Evolutionary conservation across 2,329 filamentous ascomycete species (phyloP), one percentile per base, ranked within the genome.

Genomic region (Talaromyces albobiverticillius): DNA sequence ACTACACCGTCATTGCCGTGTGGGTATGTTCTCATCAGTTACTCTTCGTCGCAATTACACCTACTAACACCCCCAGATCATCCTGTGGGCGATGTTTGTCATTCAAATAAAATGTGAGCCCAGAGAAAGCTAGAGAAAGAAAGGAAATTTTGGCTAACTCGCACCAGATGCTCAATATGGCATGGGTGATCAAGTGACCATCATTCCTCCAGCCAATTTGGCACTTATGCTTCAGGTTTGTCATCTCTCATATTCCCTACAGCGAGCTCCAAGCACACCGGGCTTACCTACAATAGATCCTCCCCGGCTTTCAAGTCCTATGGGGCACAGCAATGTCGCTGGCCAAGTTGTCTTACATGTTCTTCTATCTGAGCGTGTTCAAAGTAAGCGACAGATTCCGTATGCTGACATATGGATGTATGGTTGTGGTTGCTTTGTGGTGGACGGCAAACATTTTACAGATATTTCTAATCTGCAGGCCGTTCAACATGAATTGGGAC

Each of bases 341-440:
- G 2, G 16, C 41, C 11, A 51, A 51, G 34, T 43, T 31, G 4
- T 51, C 49, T 18, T 43, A 43, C 18, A 51, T 51, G 49, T 42
- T 51, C 20, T 45, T 51, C 40, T 51, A 51, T 26, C 31, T 51
- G 8, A 29, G 49, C 26, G 29, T 51, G 1, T 51, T 51, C 40
- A 26, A 42, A n/a, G 26, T 38, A 16, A 45, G 25, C 20, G 7
- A 16, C 20, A 51, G 38, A 14, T 51, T 51, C 18, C 49, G 40
- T 18, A 36, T 16, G 6, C 11, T 41, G 18, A 23, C 41, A 9
- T 36, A 36, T 29, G 13, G 26, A 11, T 34, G 26, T 16, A 51
- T 51, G 29, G 31, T 22, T 16, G 41, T 51, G 6, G 49, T 45
- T 14, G 29, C 38, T 31, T 20, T 42, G 29, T 51, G 49, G 49